Evolutionary conservation across 1,284 basidiomycete species (phyloP).

Genomic region (Cryptococcus sp.): DNA sequence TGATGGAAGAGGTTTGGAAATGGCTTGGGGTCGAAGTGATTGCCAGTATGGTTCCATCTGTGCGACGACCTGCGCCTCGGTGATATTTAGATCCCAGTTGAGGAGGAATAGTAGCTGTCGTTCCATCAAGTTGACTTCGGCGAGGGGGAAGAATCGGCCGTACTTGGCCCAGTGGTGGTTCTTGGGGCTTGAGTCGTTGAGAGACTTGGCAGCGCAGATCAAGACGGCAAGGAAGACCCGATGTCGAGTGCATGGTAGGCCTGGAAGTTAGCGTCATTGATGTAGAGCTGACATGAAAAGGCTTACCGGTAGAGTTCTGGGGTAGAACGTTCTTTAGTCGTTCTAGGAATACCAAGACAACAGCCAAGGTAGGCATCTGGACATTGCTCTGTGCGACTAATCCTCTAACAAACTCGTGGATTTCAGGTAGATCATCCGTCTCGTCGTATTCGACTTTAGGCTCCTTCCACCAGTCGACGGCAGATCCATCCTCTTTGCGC

Average conservation of each 20-base stretch:
- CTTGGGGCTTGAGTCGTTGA: constrained; percentile 93
- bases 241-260: constrained; percentile 77
- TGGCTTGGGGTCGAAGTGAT: background rate
- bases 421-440: constrained; percentile 55
- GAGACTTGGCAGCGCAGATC: constrained; percentile 94
- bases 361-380: constrained; percentile 84
- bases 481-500: constrained; percentile 19
- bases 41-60: constrained; percentile 33
- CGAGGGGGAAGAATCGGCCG: constrained; percentile 62
- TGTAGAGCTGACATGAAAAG: background rate
- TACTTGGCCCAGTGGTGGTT: constrained; percentile 87
- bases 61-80: constrained; percentile 66
- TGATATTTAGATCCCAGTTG: constrained; percentile 82
- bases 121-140: constrained; percentile 89
- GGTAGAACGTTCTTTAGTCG: constrained; percentile 77
- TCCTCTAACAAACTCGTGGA: constrained; percentile 81
- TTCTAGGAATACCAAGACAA: constrained; percentile 90
- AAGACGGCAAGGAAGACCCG: constrained; percentile 92
- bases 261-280: constrained; percentile 15
- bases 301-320: constrained; percentile 73
- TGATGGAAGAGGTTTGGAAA: background rate
- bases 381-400: constrained; percentile 83
- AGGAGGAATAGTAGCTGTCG: constrained; percentile 84
- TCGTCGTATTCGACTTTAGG: constrained; percentile 29
- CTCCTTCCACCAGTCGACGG: constrained; percentile 46